Conservation (phyloP, 176 grass and related monocot genomes). For the Avena sativa region DNA sequence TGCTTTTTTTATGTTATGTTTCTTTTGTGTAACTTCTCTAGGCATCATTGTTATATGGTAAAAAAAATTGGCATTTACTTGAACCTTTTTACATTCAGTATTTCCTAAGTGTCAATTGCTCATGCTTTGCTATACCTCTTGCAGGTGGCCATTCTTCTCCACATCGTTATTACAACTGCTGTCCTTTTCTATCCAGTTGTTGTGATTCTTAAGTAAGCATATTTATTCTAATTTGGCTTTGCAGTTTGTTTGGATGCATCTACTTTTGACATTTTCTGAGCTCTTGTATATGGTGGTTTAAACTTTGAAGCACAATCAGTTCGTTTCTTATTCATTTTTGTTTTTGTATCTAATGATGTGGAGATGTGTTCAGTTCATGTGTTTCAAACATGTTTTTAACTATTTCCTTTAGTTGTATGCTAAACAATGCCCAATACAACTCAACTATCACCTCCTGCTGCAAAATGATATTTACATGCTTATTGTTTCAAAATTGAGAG, state of each 20-base stretch:
- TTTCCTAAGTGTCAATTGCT: background rate
- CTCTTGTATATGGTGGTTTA: slow-evolving; percentile 47
- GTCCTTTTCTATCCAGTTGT: slow-evolving; percentile 78
- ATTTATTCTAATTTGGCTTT: slow-evolving; percentile 22
- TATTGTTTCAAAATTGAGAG: background rate
- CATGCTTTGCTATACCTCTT: slow-evolving; percentile 52
- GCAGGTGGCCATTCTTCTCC: slow-evolving; percentile 82
- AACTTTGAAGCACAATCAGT: slow-evolving; percentile 11
- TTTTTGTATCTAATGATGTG: slow-evolving; percentile 1
- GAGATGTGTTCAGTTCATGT: slow-evolving; percentile 22
- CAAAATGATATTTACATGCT: background rate
- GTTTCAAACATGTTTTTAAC: slow-evolving; percentile 7
- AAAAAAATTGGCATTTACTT: slow-evolving; percentile 11
- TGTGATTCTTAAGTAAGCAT: slow-evolving; percentile 93
- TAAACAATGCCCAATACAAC: background rate
- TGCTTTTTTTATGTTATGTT: background rate
- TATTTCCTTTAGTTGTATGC: background rate
- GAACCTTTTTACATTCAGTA: background rate
- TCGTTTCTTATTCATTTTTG: slow-evolving; percentile 18
- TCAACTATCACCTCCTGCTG: background rate
- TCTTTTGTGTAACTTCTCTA: slow-evolving; percentile 2
- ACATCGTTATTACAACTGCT: slow-evolving; percentile 76
- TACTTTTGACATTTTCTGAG: slow-evolving; percentile 41
- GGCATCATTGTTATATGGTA: background rate
- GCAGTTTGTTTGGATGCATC: slow-evolving; percentile 53